Conservation (phyloP, 2,329 filamentous ascomycete genomes). For the Lachnellula willkommii region DNA sequence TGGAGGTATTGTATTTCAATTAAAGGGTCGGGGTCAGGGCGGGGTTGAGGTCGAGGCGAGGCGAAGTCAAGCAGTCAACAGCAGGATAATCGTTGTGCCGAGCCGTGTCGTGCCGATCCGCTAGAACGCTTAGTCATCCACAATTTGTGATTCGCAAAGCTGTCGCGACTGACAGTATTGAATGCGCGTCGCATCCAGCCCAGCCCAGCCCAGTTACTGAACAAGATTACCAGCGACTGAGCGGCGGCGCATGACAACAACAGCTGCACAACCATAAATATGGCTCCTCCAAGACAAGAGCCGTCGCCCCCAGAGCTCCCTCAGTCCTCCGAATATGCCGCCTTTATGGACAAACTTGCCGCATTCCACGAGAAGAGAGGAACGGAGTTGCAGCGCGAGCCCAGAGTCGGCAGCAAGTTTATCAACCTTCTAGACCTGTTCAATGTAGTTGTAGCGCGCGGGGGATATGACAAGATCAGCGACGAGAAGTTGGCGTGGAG, state of each 20-base stretch:
- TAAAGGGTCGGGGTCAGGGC: background rate
- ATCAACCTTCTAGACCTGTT: slow-evolving; percentile 76
- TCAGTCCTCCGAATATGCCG: slow-evolving; percentile 64
- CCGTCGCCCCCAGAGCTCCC: slow-evolving; percentile 14
- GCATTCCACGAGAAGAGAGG: slow-evolving; percentile 75
- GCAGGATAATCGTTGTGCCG: background rate
- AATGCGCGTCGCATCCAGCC: slow-evolving; percentile 1
- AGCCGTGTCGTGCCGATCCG: background rate
- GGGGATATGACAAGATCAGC: slow-evolving; percentile 81
- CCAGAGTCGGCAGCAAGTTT: slow-evolving; percentile 70
- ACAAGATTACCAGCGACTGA: background rate
- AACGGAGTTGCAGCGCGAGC: slow-evolving; percentile 72
- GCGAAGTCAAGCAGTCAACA: background rate
- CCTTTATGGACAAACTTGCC: slow-evolving; percentile 69
- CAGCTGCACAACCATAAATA: slow-evolving; percentile 8
- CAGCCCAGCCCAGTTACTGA: no score
- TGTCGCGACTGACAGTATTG: background rate
- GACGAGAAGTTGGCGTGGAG: slow-evolving; percentile 84
- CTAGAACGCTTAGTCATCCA: no score
- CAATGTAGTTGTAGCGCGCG: slow-evolving; percentile 67
- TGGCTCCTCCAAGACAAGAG: slow-evolving; percentile 24
- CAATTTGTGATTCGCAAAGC: background rate
- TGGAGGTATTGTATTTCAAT: background rate
- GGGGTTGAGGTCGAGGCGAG: background rate
- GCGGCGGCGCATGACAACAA: slow-evolving; percentile 1